phyloP scores from a whole-genome alignment of 441 rosid species.

The Corymbia citriodora region DNA sequence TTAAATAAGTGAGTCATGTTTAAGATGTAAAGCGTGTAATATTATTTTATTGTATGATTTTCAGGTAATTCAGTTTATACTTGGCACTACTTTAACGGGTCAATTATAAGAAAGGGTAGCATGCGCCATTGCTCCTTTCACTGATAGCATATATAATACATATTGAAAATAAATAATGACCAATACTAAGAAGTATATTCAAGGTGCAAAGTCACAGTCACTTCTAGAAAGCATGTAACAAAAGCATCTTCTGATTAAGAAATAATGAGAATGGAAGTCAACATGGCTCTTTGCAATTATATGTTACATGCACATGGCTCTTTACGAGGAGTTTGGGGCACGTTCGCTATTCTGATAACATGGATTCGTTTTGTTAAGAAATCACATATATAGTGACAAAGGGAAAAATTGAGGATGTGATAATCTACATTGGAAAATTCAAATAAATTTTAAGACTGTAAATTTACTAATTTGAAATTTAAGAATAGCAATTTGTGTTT shows the following conservation, averaged over 20 bases:
- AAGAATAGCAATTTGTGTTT: not conserved
- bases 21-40: too few relatives aligned
- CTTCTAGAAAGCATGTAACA: not conserved
- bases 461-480: not conserved
- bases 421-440: not conserved
- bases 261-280: not conserved
- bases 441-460: not conserved
- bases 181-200: not conserved
- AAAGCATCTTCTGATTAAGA: not conserved
- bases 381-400: not conserved
- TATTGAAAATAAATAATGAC: not conserved
- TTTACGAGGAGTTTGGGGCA: not conserved
- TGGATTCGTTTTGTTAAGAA: not conserved
- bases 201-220: not conserved
- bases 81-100: not conserved
- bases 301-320: not conserved
- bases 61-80: not conserved
- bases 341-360: not conserved
- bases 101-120: not conserved
- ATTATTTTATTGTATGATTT: too few relatives aligned
- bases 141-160: not conserved
- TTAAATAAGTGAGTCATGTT: too few relatives aligned
- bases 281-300: not conserved
- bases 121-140: not conserved
- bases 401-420: not conserved